These are phyloP conservation scores for Misopates orontium DNA, from an alignment of 257 asterid species.

Conservation along the genomic window DNA sequence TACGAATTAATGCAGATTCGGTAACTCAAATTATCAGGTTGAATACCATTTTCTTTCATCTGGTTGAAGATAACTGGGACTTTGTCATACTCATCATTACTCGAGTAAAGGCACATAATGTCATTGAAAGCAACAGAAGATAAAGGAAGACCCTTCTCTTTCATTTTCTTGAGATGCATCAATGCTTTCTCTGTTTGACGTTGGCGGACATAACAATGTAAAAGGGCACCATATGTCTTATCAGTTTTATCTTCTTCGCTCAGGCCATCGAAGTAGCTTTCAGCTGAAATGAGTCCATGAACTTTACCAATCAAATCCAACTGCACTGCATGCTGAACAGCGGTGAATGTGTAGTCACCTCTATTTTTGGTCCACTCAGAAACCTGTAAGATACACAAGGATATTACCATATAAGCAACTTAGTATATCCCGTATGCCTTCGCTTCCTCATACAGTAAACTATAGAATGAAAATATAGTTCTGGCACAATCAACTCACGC, in stretches of 20 bases:
- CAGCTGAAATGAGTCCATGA: slow-evolving; percentile 64
- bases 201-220: slow-evolving; percentile 77
- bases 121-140: slow-evolving; percentile 60
- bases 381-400: slow-evolving; percentile 41
- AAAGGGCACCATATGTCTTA: slow-evolving; percentile 76
- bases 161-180: slow-evolving; percentile 54
- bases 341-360: slow-evolving; percentile 48
- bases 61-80: slow-evolving; percentile 48
- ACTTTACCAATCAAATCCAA: slow-evolving; percentile 80
- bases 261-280: slow-evolving; percentile 65
- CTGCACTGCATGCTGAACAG: slow-evolving; percentile 78
- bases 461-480: not conserved
- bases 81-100: slow-evolving; percentile 45
- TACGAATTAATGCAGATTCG: slow-evolving; percentile 77
- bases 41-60: slow-evolving; percentile 55
- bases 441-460: not conserved
- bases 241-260: slow-evolving; percentile 56
- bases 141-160: slow-evolving; percentile 54
- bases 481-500: not conserved
- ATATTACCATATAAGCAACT: slow-evolving; percentile 12
- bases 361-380: slow-evolving; percentile 60
- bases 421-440: not conserved
- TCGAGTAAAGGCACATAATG: slow-evolving; percentile 68
- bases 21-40: slow-evolving; percentile 74
- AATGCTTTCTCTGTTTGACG: slow-evolving; percentile 52